phyloP scores from a whole-genome alignment of 2,329 filamentous ascomycete species.

The Diaporthe helianthi region DNA sequence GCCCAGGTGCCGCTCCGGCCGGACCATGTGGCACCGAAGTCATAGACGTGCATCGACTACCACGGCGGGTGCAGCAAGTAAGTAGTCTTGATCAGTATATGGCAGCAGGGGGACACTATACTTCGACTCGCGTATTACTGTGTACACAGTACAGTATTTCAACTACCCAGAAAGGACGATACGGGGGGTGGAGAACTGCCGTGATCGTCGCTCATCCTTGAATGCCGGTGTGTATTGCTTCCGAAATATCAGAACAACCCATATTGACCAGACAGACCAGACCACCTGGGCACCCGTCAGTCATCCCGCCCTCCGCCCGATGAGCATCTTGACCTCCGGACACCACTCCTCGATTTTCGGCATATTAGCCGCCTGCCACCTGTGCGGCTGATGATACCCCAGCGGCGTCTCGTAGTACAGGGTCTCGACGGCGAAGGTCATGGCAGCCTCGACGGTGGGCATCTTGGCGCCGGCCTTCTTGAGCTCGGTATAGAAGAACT shows the following conservation, averaged over 20 bases:
- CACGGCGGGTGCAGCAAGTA: not conserved
- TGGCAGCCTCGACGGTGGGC: conserved; percentile 39
- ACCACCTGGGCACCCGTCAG: too few species aligned
- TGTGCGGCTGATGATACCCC: conserved; percentile 40
- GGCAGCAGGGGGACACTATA: not conserved
- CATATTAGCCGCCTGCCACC: conserved; percentile 33
- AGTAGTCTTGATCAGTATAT: not conserved
- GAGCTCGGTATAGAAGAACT: conserved; percentile 44
- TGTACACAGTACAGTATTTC: too few species aligned
- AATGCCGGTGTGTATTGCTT: not conserved
- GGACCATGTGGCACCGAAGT: not conserved
- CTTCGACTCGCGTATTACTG: not conserved
- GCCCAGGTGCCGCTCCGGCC: not conserved
- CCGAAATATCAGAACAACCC: not conserved
- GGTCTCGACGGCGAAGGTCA: conserved; percentile 42
- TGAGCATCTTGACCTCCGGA: conserved; percentile 35
- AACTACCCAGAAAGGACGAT: not conserved
- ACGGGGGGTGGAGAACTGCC: not conserved
- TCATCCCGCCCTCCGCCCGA: conserved; percentile 31
- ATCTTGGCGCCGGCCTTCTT: conserved; percentile 38
- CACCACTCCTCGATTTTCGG: conserved; percentile 33
- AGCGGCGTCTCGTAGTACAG: conserved; percentile 41
- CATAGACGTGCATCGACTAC: not conserved
- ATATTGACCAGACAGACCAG: not conserved
- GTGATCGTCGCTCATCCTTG: not conserved